These are phyloP conservation scores for Cantharellus anzutake DNA, from an alignment of 768 basidiomycete genomes.

Conservation along the genomic window DNA sequence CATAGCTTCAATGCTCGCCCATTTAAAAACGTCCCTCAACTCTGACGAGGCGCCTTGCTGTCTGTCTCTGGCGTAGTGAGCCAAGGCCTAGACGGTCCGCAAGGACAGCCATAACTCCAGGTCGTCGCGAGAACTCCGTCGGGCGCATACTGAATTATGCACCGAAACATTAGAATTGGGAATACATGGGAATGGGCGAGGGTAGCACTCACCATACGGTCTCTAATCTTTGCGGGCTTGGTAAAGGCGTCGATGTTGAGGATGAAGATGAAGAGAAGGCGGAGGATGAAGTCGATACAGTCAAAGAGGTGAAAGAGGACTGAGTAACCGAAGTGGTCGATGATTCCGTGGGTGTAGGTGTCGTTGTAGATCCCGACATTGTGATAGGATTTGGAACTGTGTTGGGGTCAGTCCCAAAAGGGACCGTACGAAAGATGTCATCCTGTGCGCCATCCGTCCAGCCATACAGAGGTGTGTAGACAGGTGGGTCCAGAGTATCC, in stretches of 20 bases:
- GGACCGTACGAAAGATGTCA: constrained; percentile 34
- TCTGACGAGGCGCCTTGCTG: not conserved
- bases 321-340: not conserved
- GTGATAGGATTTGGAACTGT: not conserved
- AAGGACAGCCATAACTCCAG: not conserved
- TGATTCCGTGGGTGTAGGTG: not conserved
- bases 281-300: not conserved
- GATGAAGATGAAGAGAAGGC: not conserved
- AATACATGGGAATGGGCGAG: not conserved
- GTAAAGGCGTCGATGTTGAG: not conserved
- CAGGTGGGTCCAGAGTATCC: constrained; percentile 11
- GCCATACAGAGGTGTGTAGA: constrained; percentile 49
- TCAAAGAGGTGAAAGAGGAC: not conserved
- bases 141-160: not conserved
- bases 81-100: not conserved
- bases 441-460: constrained; percentile 53
- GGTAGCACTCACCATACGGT: too few relatives aligned
- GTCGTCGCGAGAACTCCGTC: not conserved
- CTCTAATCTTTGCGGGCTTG: too few relatives aligned
- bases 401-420: not conserved
- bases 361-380: not conserved
- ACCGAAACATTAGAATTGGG: not conserved
- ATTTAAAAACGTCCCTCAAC: not conserved
- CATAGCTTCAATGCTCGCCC: too few relatives aligned
- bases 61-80: not conserved